A percentile compares a stretch with the other conserved stretches of the same genome.
Conservation (phyloP, 345 rosid species). For the Eucalyptus globulus region DNA sequence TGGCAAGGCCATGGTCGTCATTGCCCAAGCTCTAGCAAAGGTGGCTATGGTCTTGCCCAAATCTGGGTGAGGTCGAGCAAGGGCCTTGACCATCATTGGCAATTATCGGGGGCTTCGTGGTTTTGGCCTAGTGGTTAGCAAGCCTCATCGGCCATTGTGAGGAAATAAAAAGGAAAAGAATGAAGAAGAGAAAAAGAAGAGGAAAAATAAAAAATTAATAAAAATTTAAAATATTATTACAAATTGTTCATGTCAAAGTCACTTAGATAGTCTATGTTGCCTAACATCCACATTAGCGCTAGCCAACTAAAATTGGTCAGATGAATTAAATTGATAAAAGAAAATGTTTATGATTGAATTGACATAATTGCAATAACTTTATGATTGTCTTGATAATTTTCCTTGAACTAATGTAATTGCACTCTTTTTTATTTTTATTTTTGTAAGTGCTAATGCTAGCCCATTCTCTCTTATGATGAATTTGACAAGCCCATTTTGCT, state of each 20-base stretch:
- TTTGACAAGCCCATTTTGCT: not conserved
- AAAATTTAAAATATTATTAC: no score
- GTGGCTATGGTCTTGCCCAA: accelerated
- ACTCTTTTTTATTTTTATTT: not conserved
- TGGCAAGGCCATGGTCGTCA: no score
- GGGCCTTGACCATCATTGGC: accelerated
- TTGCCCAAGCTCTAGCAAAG: no score
- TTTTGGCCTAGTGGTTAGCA: no score
- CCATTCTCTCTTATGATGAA: not conserved
- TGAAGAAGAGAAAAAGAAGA: accelerated
- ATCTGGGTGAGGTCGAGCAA: accelerated
- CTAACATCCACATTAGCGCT: accelerated
- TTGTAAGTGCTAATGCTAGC: not conserved
- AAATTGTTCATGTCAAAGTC: accelerated
- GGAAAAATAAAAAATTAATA: no score
- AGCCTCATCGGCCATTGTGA: no score
- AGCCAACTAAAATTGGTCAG: accelerated
- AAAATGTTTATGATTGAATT: no score
- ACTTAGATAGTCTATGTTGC: accelerated
- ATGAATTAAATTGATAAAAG: no score
- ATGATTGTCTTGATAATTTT: no score
- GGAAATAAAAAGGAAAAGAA: no score
- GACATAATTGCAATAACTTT: no score
- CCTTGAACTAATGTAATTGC: not conserved
- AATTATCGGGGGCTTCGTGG: accelerated